Evolutionary conservation across 2,329 filamentous ascomycete genomes (phyloP).

Genomic region (Cercospora zeina): DNA sequence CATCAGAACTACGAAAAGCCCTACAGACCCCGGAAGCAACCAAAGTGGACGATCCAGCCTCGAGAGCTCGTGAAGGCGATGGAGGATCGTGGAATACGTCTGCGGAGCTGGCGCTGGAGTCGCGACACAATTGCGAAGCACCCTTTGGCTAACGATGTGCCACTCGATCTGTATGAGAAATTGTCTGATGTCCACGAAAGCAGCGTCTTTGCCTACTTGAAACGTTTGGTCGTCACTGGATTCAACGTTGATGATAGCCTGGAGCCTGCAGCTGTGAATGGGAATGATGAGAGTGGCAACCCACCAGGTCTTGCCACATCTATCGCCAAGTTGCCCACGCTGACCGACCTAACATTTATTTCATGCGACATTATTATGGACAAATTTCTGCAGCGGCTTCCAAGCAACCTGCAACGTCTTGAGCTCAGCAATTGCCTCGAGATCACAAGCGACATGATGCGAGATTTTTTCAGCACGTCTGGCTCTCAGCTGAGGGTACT

Average conservation of each 20-base stretch:
- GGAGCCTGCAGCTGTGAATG: conserved; percentile 44
- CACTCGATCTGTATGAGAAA: conserved; percentile 30
- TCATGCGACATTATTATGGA: conserved; percentile 72
- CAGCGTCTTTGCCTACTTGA: conserved; percentile 56
- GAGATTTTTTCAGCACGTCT: conserved; percentile 64
- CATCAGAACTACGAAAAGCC: conserved; percentile 69
- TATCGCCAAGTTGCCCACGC: conserved; percentile 58
- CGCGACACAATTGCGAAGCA: conserved; percentile 34
- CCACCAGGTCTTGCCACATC: conserved; percentile 47
- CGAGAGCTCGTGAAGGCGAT: conserved; percentile 65
- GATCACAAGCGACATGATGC: conserved; percentile 66
- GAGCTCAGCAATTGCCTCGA: conserved; percentile 78
- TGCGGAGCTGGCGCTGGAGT: conserved; percentile 59
- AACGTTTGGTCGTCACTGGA: conserved; percentile 58
- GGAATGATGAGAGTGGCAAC: background rate
- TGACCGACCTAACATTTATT: conserved; percentile 71
- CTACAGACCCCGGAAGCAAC: conserved; percentile 57
- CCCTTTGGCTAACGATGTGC: conserved; percentile 16
- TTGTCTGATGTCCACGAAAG: conserved; percentile 42
- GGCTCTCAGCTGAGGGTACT: conserved; percentile 68
- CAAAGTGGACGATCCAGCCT: conserved; percentile 66
- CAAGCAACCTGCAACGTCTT: conserved; percentile 64
- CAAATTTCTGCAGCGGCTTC: conserved; percentile 67
- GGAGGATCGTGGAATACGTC: conserved; percentile 49
- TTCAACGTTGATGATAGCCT: conserved; percentile 37